Conservation (phyloP, 179 eudicot species). For the Actinidia arguta region DNA sequence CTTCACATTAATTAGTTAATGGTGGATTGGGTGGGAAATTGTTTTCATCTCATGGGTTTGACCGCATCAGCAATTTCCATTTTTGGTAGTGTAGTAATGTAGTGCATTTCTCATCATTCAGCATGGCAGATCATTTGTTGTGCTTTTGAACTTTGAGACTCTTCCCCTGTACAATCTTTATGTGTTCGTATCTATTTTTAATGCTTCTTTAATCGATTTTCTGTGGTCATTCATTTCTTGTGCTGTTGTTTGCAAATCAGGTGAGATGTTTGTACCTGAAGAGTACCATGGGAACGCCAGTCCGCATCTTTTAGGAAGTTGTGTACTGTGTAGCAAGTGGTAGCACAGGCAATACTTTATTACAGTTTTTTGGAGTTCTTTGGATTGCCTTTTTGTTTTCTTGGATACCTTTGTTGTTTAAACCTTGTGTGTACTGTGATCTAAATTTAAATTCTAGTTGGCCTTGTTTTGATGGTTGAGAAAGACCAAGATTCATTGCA, state of each 20-base stretch:
- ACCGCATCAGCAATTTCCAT: neutral
- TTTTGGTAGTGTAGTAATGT: no score
- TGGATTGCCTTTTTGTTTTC: neutral
- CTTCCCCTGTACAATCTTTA: neutral
- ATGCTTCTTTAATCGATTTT: neutral
- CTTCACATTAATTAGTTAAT: no score
- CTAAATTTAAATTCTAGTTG: neutral
- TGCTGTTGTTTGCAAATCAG: slow-evolving; percentile 34
- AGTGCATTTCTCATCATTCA: neutral
- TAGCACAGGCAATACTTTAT: neutral
- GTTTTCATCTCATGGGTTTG: neutral
- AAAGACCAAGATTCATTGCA: neutral
- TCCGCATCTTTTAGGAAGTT: slow-evolving; percentile 63
- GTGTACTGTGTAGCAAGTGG: neutral
- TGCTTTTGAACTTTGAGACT: neutral
- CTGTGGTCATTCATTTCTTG: neutral
- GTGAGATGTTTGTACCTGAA: slow-evolving; percentile 88
- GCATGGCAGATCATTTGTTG: neutral
- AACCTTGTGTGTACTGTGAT: neutral
- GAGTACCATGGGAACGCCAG: slow-evolving; percentile 89
- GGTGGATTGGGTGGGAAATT: no score
- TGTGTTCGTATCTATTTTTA: neutral
- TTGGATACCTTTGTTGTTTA: neutral
- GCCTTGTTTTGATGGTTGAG: neutral
- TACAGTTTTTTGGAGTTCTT: slow-evolving; percentile 18